Conservation (phyloP, 2,329 filamentous ascomycete genomes). For the Byssothecium circinans region DNA sequence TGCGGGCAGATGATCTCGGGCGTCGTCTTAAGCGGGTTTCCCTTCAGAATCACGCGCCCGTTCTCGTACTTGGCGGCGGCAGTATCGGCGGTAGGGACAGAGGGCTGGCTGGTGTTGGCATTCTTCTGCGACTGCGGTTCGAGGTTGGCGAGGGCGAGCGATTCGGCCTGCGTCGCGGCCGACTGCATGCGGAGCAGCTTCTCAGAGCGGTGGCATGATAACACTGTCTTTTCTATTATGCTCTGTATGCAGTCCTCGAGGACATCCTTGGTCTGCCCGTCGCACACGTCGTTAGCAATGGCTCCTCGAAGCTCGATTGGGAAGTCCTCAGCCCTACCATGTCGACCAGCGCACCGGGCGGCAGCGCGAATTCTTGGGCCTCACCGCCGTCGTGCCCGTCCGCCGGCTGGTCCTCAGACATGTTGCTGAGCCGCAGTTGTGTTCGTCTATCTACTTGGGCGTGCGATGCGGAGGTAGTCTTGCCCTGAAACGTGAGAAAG, state of each 20-base stretch:
- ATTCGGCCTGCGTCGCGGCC: constrained; percentile 55
- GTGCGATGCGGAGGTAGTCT: constrained; percentile 5
- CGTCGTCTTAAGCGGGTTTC: constrained; percentile 71
- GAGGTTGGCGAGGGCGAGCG: constrained; percentile 40
- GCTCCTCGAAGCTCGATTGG: constrained; percentile 14
- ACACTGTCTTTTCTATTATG: constrained; percentile 72
- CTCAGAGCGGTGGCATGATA: constrained; percentile 76
- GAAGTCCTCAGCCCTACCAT: constrained; percentile 29
- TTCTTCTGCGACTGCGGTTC: constrained; percentile 39
- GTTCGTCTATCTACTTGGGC: constrained; percentile 16
- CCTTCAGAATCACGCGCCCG: constrained; percentile 68
- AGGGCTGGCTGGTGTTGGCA: constrained; percentile 50
- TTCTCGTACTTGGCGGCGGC: constrained; percentile 71
- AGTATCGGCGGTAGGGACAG: constrained; percentile 58
- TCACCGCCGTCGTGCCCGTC: constrained; percentile 31
- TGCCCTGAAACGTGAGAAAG: constrained; percentile 12
- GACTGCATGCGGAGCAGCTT: constrained; percentile 69
- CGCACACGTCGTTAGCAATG: constrained; percentile 26
- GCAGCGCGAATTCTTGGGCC: constrained; percentile 27
- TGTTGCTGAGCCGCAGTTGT: constrained; percentile 25
- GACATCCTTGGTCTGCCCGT: constrained; percentile 48
- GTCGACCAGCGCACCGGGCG: constrained; percentile 32
- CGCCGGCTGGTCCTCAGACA: constrained; percentile 42
- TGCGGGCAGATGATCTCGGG: constrained; percentile 72
- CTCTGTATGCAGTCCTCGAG: constrained; percentile 77